Conservation (phyloP, 352 stramenopile genomes). For the Phytopythium sindhum region DNA sequence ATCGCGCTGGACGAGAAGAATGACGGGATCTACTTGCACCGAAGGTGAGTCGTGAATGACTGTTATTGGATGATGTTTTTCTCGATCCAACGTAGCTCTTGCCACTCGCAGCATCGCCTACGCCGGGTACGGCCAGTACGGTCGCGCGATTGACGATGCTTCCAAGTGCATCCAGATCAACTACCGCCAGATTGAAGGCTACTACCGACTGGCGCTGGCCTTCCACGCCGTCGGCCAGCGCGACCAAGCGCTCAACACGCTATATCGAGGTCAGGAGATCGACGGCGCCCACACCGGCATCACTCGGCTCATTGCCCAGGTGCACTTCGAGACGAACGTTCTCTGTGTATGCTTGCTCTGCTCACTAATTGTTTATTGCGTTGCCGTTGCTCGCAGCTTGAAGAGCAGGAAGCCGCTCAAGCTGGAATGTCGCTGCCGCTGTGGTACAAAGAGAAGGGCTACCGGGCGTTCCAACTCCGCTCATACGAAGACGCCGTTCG, state of each 20-base stretch:
- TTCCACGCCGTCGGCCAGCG: constrained; percentile 38
- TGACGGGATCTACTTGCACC: constrained; percentile 49
- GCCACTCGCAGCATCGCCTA: constrained; percentile 32
- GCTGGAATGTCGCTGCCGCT: constrained; percentile 27
- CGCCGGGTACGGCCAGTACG: constrained; percentile 28
- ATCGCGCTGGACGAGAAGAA: constrained; percentile 47
- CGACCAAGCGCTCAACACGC: constrained; percentile 47
- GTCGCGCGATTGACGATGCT: constrained; percentile 44
- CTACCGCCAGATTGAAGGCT: constrained; percentile 52
- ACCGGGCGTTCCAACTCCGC: constrained; percentile 88
- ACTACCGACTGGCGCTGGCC: constrained; percentile 49
- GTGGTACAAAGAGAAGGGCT: constrained; percentile 81
- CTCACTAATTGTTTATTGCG: background rate
- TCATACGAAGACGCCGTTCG: constrained; percentile 87
- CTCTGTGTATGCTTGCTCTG: background rate
- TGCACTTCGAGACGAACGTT: background rate
- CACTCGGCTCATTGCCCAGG: constrained; percentile 34
- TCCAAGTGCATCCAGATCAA: constrained; percentile 60
- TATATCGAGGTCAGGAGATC: constrained; percentile 55
- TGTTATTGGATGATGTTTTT: background rate
- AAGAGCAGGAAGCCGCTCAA: constrained; percentile 35
- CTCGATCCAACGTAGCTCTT: background rate
- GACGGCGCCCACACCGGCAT: constrained; percentile 40
- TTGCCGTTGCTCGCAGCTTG: constrained; percentile 22
- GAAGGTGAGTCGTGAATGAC: constrained; percentile 17